Conservation (phyloP, 2,329 filamentous ascomycete genomes). For the Penicillium brasilianum region DNA sequence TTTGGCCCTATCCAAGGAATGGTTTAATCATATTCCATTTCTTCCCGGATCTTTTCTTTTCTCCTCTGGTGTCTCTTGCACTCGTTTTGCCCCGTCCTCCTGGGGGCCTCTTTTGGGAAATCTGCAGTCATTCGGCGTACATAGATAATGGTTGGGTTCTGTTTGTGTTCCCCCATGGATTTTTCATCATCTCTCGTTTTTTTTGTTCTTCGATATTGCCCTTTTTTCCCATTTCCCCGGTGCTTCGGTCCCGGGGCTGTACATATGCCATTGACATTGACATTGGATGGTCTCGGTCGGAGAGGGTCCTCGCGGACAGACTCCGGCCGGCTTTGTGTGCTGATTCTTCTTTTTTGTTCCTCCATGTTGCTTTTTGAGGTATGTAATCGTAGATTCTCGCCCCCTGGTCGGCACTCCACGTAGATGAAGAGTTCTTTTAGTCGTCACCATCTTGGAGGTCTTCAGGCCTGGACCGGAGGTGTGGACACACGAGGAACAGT, state of each 20-base stretch:
- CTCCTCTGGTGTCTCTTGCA: slow-evolving; percentile 7
- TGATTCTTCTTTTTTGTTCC: not conserved
- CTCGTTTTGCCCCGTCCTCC: slow-evolving; percentile 4
- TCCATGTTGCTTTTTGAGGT: not conserved
- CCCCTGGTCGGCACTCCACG: not conserved
- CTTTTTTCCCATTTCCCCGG: not conserved
- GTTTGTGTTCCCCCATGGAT: slow-evolving; percentile 4
- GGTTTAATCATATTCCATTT: slow-evolving; percentile 7
- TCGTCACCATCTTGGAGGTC: not conserved
- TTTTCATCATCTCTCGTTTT: slow-evolving; percentile 10
- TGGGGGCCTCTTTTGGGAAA: slow-evolving; percentile 7
- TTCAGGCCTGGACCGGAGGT: not conserved
- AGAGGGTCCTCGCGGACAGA: not conserved
- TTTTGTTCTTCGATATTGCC: not conserved
- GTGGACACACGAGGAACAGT: not conserved
- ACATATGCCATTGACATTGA: slow-evolving; percentile 12
- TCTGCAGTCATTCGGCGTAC: slow-evolving; percentile 19
- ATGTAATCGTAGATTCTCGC: not conserved
- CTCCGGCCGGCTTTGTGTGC: not conserved
- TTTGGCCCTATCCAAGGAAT: not conserved
- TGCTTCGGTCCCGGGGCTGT: slow-evolving; percentile 9
- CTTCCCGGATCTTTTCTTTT: not conserved
- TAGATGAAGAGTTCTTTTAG: not conserved
- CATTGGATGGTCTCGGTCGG: slow-evolving; percentile 6
- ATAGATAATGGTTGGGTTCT: slow-evolving; percentile 23